Evolutionary conservation across 306 rosid genomes (phyloP).

Genomic region (Casuarina cunninghamiana): DNA sequence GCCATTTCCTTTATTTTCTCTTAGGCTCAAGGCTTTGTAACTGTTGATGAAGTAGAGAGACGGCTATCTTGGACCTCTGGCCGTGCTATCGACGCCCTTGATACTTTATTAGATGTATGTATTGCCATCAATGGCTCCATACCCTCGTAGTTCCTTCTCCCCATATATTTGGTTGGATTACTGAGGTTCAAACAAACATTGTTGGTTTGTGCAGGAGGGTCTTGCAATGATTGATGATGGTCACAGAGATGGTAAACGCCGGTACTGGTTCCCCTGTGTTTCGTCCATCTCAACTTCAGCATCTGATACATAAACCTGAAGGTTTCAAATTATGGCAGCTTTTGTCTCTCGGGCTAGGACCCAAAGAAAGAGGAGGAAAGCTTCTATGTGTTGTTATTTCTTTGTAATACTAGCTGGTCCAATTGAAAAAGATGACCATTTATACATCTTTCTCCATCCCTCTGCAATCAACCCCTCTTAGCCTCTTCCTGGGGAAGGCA

Average conservation of each 20-base stretch:
- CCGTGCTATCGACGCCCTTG: constrained; percentile 87
- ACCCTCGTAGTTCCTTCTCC: not conserved
- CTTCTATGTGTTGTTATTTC: not conserved
- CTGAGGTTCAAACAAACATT: constrained; percentile 15
- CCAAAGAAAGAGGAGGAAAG: not conserved
- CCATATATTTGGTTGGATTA: not conserved
- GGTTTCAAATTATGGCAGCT: not conserved
- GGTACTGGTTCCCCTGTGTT: constrained; percentile 93
- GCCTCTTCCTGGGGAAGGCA: not conserved
- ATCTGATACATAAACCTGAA: constrained; percentile 38
- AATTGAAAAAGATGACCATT: not conserved
- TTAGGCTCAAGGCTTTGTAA: constrained; percentile 90
- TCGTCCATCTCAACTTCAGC: constrained; percentile 65
- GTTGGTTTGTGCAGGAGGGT: constrained; percentile 68
- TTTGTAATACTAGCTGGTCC: not conserved
- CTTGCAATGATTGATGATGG: constrained; percentile 99
- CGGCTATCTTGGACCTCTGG: constrained; percentile 86
- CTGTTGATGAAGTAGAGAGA: constrained; percentile 77
- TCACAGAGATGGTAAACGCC: constrained; percentile 77
- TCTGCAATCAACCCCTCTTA: not conserved
- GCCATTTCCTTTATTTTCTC: constrained; percentile 18
- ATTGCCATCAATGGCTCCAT: constrained; percentile 5
- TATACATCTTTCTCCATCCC: not conserved
- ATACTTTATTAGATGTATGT: constrained; percentile 81
- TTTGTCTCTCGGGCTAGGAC: not conserved